A percentile compares a stretch with the other conserved stretches of the same genome.
Conservation (phyloP, 441 rosid species). For the Populus hybrid region DNA sequence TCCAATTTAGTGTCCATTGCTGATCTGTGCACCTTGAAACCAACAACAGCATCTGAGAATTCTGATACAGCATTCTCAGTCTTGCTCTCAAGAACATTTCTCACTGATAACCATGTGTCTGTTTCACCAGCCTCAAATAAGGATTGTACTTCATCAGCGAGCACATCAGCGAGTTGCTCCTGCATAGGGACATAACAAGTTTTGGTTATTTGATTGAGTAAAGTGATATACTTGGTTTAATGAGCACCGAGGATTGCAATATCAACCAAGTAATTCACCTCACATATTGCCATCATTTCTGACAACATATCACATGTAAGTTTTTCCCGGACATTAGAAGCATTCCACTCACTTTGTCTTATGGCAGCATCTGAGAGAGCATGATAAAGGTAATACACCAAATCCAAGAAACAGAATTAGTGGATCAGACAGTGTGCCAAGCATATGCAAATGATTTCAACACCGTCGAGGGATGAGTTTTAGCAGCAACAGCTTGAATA, state of each 20-base stretch:
- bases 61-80: constrained; percentile 47
- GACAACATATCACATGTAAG: constrained; percentile 63
- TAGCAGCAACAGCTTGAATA: neutral
- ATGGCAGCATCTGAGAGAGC: constrained; percentile 56
- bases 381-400: constrained; percentile 8
- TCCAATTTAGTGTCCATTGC: constrained; percentile 42
- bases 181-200: constrained; percentile 27
- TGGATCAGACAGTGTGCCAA: neutral
- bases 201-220: neutral
- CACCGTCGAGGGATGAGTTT: neutral
- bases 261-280: constrained; percentile 40
- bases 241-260: neutral
- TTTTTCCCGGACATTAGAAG: constrained; percentile 57
- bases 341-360: constrained; percentile 66
- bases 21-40: constrained; percentile 64
- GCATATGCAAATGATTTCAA: neutral
- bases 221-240: neutral
- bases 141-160: constrained; percentile 55
- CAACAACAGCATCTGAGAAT: constrained; percentile 44
- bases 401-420: neutral
- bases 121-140: constrained; percentile 60
- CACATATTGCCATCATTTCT: constrained; percentile 46
- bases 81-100: constrained; percentile 66
- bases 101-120: constrained; percentile 72
- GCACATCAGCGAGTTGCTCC: constrained; percentile 56